These are phyloP conservation scores for Corymbia calophylla DNA, from an alignment of 441 rosid genomes.

Conservation along the genomic window DNA sequence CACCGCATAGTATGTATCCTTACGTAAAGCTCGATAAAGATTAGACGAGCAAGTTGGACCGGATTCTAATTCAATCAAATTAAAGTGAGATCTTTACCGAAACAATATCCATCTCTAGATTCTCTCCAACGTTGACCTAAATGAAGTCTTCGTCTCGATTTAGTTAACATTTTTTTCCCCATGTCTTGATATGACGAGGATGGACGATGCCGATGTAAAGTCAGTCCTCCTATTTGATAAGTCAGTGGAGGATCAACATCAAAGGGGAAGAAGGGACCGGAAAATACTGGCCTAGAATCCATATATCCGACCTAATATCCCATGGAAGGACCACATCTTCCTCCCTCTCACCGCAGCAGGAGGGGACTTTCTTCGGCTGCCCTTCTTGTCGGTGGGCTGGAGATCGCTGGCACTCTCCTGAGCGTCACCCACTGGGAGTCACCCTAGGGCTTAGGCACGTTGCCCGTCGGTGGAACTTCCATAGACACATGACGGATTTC, in stretches of 20 bases:
- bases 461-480: neutral
- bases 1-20: fast-evolving
- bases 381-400: neutral
- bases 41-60: fast-evolving
- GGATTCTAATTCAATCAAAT: neutral
- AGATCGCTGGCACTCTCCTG: neutral
- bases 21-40: fast-evolving
- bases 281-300: no score
- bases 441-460: neutral
- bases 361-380: neutral
- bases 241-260: neutral
- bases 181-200: neutral
- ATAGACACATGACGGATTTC: neutral
- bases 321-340: neutral
- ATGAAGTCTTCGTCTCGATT: neutral
- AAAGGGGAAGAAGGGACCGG: neutral
- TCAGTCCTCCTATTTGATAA: neutral
- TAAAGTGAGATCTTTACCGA: neutral
- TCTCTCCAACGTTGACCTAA: neutral
- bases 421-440: neutral
- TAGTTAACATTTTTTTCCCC: neutral
- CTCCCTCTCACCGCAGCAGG: neutral
- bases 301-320: neutral
- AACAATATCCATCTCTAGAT: neutral
- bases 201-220: neutral